A percentile compares a stretch with the other conserved stretches of the same genome.
These are phyloP conservation scores for Dictyostelium capitatum DNA, from an alignment of 78 protist species.

Conservation along the genomic window DNA sequence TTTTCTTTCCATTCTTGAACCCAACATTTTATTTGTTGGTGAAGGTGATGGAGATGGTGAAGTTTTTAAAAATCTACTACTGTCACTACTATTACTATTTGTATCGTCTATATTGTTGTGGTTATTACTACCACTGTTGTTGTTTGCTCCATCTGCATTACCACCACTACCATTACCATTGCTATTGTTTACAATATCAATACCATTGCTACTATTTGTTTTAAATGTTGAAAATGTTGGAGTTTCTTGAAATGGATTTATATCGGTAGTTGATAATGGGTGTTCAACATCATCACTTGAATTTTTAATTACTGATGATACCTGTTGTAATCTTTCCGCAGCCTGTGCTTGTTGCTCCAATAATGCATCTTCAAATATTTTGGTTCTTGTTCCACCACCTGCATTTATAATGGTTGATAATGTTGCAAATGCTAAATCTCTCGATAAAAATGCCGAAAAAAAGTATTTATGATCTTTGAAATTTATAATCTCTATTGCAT, in stretches of 20 bases:
- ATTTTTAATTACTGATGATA: not conserved
- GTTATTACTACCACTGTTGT: not conserved
- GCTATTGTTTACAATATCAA: not conserved
- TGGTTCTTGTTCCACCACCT: slow-evolving; percentile 82
- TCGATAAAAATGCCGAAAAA: slow-evolving; percentile 72
- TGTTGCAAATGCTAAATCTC: slow-evolving; percentile 79
- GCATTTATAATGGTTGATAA: slow-evolving; percentile 43
- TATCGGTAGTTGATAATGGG: not conserved
- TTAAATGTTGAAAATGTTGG: slow-evolving; percentile 54
- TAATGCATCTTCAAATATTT: slow-evolving; percentile 67
- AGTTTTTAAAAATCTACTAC: not conserved
- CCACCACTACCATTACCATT: not conserved
- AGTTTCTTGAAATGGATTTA: slow-evolving; percentile 49
- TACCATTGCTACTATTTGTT: not conserved
- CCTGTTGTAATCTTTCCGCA: not conserved
- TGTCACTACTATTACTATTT: slow-evolving; percentile 20
- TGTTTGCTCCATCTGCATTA: not conserved
- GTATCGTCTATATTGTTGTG: not conserved
- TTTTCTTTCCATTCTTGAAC: slow-evolving; percentile 26
- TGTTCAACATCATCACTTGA: slow-evolving; percentile 18
- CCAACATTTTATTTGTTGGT: slow-evolving; percentile 52
- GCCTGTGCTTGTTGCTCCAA: not conserved
- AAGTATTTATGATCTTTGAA: slow-evolving; percentile 63
- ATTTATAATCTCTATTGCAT: slow-evolving; percentile 66
- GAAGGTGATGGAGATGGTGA: slow-evolving; percentile 35